phyloP scores from a whole-genome alignment of 768 basidiomycete species.

The Chalciporus chontae region DNA sequence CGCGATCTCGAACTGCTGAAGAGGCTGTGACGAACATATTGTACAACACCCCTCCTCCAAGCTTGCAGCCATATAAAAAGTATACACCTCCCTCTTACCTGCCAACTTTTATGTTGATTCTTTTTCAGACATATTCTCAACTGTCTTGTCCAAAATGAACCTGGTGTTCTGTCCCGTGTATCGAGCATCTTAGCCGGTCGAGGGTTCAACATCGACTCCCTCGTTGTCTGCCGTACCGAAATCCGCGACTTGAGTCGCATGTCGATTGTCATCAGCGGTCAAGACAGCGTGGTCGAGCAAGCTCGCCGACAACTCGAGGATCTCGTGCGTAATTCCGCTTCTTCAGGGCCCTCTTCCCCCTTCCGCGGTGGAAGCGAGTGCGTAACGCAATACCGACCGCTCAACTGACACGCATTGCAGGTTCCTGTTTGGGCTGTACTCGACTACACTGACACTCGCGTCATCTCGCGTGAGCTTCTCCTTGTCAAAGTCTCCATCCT shows the following conservation, averaged over 20 bases:
- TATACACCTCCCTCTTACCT: constrained; percentile 34
- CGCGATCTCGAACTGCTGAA: constrained; percentile 79
- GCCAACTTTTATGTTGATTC: background rate
- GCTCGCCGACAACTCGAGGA: constrained; percentile 95
- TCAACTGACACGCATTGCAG: constrained; percentile 37
- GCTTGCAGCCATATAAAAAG: constrained; percentile 91
- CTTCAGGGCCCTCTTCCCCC: background rate
- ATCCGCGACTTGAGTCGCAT: constrained; percentile 95
- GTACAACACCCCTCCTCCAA: constrained; percentile 93
- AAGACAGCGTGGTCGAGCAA: constrained; percentile 98
- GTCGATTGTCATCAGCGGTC: constrained; percentile 95
- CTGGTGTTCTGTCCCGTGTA: constrained; percentile 97
- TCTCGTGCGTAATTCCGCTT: constrained; percentile 55
- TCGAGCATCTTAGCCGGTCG: constrained; percentile 96
- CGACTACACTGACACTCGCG: constrained; percentile 91
- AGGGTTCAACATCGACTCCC: constrained; percentile 97
- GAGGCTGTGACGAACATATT: constrained; percentile 97
- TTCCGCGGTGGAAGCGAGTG: background rate
- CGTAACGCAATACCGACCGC: background rate
- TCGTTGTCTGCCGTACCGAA: constrained; percentile 97
- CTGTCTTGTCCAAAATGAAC: constrained; percentile 98
- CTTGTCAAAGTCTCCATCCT: constrained; percentile 97
- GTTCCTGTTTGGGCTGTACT: constrained; percentile 99
- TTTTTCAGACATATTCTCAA: constrained; percentile 83
- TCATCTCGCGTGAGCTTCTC: constrained; percentile 89